Evolutionary conservation across 257 asterid genomes (phyloP), one percentile per base, ranked within the genome.

Genomic region (Sherardia arvensis): DNA sequence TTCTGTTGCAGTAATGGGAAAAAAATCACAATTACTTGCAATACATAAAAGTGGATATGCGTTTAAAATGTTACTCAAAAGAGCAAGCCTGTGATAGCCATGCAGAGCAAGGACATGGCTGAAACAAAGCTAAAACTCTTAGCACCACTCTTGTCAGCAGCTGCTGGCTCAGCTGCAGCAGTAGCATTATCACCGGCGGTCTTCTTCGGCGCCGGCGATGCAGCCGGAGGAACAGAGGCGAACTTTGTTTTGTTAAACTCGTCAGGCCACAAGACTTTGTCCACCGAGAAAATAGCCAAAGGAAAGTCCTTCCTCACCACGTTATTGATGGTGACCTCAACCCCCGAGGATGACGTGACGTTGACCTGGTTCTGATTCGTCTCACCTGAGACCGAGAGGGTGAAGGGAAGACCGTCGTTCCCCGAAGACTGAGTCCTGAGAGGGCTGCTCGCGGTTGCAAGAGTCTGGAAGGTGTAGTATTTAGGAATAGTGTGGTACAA

Each of bases 391-490:
- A 73, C 70, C 71, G 74, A 49, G 23, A 92, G 86, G 22, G 86
- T 89, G 76, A 75, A 92, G 7, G 65, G 68, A 0, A 67, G 57
- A 49, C 83, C 78, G 63, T 83, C 82, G 70, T 71, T 84, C 2
- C 94, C 96, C 58, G 75, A 63, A 9, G 99, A 91, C 70, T 74
- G 93, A 3, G 99, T 92, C 66, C 88, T 74, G 29, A 87, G 97
- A n/a, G 97, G 99, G 72, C 87, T 92, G 85, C 93, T 92, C 34
- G 86, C 91, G 4, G 95, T 71, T 15, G 53, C 72, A 38, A 92
- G 78, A 63, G 36, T 59, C 0, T 67, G 66, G 8, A 85, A 51
- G 4, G 82, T 66, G 83, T 92, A 92, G 82, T 43, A 92, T 8
- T 78, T 83, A 0, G 99, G 95, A 57, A 81, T 71, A 15, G 85